phyloP scores from a whole-genome alignment of 108 stramenopile genomes.

The Nitzschia inconspicua region DNA sequence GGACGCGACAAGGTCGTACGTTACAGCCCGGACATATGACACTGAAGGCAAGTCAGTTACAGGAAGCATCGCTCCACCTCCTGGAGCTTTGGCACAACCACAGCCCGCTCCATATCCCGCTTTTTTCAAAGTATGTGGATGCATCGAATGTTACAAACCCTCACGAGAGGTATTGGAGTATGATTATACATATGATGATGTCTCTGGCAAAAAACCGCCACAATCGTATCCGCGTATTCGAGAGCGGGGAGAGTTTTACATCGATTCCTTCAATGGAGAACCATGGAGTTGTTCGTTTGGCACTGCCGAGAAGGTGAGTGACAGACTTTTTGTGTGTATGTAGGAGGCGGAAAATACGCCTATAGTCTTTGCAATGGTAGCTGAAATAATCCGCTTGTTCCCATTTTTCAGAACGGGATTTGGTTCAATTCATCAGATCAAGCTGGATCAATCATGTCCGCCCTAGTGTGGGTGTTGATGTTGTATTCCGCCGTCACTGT shows the following conservation, averaged over 20 bases:
- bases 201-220: slow-evolving; percentile 27
- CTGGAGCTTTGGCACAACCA: slow-evolving; percentile 23
- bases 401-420: slow-evolving; percentile 52
- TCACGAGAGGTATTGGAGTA: slow-evolving; percentile 40
- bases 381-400: neutral
- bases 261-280: slow-evolving; percentile 58
- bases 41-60: slow-evolving; percentile 3
- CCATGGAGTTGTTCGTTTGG: slow-evolving; percentile 56
- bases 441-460: slow-evolving; percentile 68
- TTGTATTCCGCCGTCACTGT: slow-evolving; percentile 66
- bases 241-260: slow-evolving; percentile 56
- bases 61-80: neutral
- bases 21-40: slow-evolving; percentile 23
- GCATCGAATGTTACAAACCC: slow-evolving; percentile 41
- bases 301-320: slow-evolving; percentile 51
- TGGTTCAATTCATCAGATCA: slow-evolving; percentile 71
- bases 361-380: neutral
- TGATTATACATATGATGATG: slow-evolving; percentile 47
- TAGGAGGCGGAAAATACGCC: too few relatives aligned
- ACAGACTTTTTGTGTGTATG: neutral
- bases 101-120: slow-evolving; percentile 25
- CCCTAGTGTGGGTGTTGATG: slow-evolving; percentile 58
- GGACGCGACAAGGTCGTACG: slow-evolving; percentile 27
- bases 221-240: slow-evolving; percentile 51
- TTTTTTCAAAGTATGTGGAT: slow-evolving; percentile 25